A percentile compares a stretch with the other conserved stretches of the same genome.
These are phyloP conservation scores for Termitomyces sp. DNA, from an alignment of 768 basidiomycete genomes.

Conservation along the genomic window DNA sequence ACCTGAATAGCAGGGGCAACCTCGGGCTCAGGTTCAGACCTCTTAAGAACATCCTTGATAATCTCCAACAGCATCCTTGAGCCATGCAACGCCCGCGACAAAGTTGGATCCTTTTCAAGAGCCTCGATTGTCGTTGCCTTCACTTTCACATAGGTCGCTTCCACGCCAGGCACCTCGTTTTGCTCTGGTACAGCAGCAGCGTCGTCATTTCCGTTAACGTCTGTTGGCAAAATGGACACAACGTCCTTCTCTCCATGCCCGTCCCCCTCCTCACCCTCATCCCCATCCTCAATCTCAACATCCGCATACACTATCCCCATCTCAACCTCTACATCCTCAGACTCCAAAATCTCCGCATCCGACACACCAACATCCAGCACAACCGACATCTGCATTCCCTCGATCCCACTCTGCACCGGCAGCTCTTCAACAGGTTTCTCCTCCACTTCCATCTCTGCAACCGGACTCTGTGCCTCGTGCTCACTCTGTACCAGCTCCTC, in stretches of 20 bases:
- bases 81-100: not conserved
- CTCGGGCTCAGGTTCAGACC: not conserved
- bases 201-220: not conserved
- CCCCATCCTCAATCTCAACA: not conserved
- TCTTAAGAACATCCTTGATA: not conserved
- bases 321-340: not conserved
- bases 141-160: not conserved
- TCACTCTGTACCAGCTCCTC: not conserved
- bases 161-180: too few relatives aligned
- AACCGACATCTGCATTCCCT: not conserved
- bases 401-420: not conserved
- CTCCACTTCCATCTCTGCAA: not conserved
- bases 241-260: not conserved
- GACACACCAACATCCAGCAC: not conserved
- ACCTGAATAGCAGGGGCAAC: not conserved
- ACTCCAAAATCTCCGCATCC: not conserved
- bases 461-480: not conserved
- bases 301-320: not conserved
- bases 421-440: not conserved
- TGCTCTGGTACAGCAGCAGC: too few relatives aligned
- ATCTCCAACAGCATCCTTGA: conserved; percentile 6
- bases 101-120: conserved; percentile 1
- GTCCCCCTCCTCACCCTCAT: not conserved
- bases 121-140: not conserved
- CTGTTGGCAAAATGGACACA: not conserved